These are phyloP conservation scores for Vicia villosa DNA, from an alignment of 306 rosid genomes.

Conservation along the genomic window DNA sequence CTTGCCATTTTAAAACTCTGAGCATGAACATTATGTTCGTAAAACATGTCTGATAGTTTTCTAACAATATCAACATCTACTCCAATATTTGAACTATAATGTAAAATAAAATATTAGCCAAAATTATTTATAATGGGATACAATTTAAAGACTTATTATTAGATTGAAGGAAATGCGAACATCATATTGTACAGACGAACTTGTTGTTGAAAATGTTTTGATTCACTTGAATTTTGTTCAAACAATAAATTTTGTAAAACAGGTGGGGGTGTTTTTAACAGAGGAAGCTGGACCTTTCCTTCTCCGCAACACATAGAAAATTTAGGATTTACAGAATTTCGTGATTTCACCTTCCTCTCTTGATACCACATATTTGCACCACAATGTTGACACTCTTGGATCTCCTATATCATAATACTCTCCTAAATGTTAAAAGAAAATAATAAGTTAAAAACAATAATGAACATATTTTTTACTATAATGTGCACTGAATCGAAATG, in stretches of 20 bases:
- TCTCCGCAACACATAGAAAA: neutral
- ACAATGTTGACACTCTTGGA: too few species aligned
- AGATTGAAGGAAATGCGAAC: neutral
- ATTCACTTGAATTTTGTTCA: neutral
- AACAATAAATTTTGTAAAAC: too few species aligned
- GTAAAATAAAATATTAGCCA: accelerated
- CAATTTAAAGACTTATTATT: neutral
- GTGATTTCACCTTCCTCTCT: neutral
- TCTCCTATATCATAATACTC: too few species aligned
- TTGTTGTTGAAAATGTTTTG: neutral
- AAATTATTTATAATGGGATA: neutral
- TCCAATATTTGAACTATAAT: neutral
- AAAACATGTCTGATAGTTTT: neutral
- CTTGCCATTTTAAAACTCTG: neutral
- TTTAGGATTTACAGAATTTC: neutral
- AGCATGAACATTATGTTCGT: neutral
- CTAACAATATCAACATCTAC: neutral
- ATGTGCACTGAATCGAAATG: too few species aligned
- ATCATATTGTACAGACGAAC: too few species aligned
- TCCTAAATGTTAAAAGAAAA: too few species aligned
- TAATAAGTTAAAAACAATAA: too few species aligned
- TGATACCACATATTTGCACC: neutral
- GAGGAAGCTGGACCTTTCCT: neutral
- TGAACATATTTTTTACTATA: too few species aligned
- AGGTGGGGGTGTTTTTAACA: neutral